These are phyloP conservation scores for Pelargonium australe DNA, from an alignment of 441 rosid species.

Conservation along the genomic window DNA sequence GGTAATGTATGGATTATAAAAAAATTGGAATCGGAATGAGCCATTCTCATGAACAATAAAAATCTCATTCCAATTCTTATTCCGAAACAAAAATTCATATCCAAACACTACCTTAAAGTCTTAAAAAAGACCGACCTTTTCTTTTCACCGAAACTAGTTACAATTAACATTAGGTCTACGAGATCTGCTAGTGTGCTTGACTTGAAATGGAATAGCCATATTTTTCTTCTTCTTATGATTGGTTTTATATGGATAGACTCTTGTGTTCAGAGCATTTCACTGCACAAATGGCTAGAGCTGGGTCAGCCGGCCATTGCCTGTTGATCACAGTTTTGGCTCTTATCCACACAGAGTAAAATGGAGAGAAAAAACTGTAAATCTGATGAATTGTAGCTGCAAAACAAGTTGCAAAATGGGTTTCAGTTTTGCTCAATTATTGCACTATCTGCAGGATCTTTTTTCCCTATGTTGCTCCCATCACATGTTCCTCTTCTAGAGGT, in stretches of 20 bases:
- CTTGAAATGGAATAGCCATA: not conserved
- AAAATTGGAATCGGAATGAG: no score
- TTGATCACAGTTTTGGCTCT: no score
- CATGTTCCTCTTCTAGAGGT: no score
- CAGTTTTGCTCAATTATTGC: not conserved
- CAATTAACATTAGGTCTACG: not conserved
- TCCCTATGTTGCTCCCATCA: no score
- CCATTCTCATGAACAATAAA: no score
- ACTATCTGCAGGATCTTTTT: no score
- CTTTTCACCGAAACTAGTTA: not conserved
- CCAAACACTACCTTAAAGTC: no score
- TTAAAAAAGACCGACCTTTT: not conserved
- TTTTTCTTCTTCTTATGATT: not conserved
- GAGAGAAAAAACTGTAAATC: not conserved
- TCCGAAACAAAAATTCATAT: no score
- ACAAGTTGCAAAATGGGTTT: not conserved
- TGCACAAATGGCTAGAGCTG: not conserved
- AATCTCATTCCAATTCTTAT: no score
- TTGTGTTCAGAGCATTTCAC: not conserved
- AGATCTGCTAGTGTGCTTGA: not conserved
- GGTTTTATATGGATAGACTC: conserved; percentile 4
- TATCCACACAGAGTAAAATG: no score
- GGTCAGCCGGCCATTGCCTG: not conserved
- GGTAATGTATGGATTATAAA: no score
- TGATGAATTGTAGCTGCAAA: not conserved